Percentiles rank a stretch among this genome's conserved stretches.
Evolutionary conservation across 2,329 filamentous ascomycete species (phyloP).

Genomic region (Claviceps fusiformis): DNA sequence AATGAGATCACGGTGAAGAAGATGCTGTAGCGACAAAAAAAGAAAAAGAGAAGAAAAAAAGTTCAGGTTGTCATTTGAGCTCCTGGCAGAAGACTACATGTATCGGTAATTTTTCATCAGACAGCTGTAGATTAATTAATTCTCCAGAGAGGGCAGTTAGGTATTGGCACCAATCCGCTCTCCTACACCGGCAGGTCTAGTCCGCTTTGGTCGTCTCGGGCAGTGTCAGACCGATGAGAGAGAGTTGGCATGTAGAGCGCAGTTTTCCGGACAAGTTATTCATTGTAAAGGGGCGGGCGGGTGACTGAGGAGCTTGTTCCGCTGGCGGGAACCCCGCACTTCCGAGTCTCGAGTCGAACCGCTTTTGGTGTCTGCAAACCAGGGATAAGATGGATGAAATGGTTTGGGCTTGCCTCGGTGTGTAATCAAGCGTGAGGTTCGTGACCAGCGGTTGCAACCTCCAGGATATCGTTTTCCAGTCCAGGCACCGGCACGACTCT

Average conservation of each 20-base stretch:
- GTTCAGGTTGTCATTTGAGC: not conserved
- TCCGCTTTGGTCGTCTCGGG: not conserved
- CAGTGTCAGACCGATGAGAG: not conserved
- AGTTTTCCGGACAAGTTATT: not conserved
- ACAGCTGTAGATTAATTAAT: not conserved
- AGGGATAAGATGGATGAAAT: not conserved
- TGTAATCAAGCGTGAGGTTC: slow-evolving; percentile 7
- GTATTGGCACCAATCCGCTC: not conserved
- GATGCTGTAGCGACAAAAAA: not conserved
- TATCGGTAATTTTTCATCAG: not conserved
- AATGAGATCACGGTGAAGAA: not conserved
- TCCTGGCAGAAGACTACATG: not conserved
- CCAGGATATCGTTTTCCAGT: slow-evolving; percentile 67
- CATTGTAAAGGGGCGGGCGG: not conserved
- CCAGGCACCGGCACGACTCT: slow-evolving; percentile 59
- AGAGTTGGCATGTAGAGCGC: too few species aligned
- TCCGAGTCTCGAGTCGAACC: not conserved
- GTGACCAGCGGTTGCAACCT: slow-evolving; percentile 75
- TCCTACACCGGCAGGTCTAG: not conserved
- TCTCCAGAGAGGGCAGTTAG: not conserved
- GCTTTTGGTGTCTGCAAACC: not conserved
- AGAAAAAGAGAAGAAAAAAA: not conserved
- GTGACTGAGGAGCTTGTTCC: not conserved
- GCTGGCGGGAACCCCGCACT: not conserved
- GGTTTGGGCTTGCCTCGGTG: not conserved